These are phyloP conservation scores for Ashbya aceris DNA, from an alignment of 1,139 yeast species.

Conservation along the genomic window DNA sequence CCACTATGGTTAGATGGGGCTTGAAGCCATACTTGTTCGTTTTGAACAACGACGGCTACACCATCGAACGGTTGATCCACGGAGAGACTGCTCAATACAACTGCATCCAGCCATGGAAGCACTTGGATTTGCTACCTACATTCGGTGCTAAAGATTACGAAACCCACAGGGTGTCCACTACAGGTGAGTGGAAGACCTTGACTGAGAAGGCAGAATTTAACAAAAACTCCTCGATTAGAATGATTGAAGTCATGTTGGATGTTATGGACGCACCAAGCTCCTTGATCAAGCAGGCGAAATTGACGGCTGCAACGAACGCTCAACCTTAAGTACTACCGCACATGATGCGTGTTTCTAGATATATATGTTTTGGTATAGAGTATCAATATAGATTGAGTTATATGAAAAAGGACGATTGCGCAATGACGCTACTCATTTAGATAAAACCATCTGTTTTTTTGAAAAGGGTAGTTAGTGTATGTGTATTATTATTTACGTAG, in stretches of 20 bases:
- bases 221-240: constrained; percentile 49
- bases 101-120: constrained; percentile 69
- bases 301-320: constrained; percentile 49
- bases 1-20: constrained; percentile 64
- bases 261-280: constrained; percentile 64
- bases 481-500: too few species aligned
- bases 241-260: constrained; percentile 62
- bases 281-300: constrained; percentile 57
- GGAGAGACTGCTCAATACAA: constrained; percentile 60
- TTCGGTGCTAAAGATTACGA: constrained; percentile 46
- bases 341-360: background rate
- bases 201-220: constrained; percentile 43
- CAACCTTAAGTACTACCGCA: background rate
- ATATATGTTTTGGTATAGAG: too few species aligned
- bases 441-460: too few species aligned
- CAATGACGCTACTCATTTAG: too few species aligned
- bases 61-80: constrained; percentile 71
- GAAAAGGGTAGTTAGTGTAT: too few species aligned
- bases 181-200: constrained; percentile 50
- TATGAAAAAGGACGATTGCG: too few species aligned
- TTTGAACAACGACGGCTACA: constrained; percentile 69
- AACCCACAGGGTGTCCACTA: constrained; percentile 41
- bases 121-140: constrained; percentile 48
- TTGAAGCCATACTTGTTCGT: constrained; percentile 64
- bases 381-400: too few species aligned